Percentiles rank a stretch among this genome's conserved stretches.
phyloP scores from a whole-genome alignment of 768 basidiomycete species.

The Lactarius psammicola region DNA sequence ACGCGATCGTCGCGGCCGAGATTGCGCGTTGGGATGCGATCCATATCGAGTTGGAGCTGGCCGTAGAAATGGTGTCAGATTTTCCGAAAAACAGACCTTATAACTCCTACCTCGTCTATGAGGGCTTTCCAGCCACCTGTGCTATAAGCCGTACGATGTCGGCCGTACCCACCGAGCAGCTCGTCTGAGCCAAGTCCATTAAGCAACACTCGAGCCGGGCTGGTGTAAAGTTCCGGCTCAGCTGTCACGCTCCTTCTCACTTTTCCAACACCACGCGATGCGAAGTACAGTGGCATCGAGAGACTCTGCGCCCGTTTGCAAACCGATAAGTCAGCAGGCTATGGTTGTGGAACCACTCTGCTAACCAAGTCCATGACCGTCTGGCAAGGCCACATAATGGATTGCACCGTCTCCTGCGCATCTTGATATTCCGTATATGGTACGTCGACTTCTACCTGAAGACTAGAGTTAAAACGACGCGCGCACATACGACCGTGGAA shows the following conservation, averaged over 20 bases:
- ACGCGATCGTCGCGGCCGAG: slow-evolving; percentile 94
- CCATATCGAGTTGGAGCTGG: slow-evolving; percentile 86
- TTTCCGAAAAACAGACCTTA: background rate
- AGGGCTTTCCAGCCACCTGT: slow-evolving; percentile 70
- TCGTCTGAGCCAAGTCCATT: slow-evolving; percentile 96
- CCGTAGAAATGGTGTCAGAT: background rate
- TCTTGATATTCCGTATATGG: slow-evolving; percentile 74
- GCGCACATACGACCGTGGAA: slow-evolving; percentile 2
- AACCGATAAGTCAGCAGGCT: background rate
- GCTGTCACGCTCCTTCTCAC: slow-evolving; percentile 42
- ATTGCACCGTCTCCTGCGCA: slow-evolving; percentile 55
- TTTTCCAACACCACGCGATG: slow-evolving; percentile 74
- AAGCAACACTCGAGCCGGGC: slow-evolving; percentile 76
- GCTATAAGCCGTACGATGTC: slow-evolving; percentile 77
- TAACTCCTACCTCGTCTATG: slow-evolving; percentile 65
- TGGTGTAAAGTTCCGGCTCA: slow-evolving; percentile 55
- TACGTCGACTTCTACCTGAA: slow-evolving; percentile 81
- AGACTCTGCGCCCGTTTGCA: slow-evolving; percentile 63
- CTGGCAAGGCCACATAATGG: slow-evolving; percentile 71
- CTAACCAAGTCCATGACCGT: slow-evolving; percentile 92
- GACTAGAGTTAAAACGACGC: slow-evolving; percentile 19
- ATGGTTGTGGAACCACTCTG: slow-evolving; percentile 9
- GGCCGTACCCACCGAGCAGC: slow-evolving; percentile 87
- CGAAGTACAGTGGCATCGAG: slow-evolving; percentile 89
- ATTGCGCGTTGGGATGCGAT: slow-evolving; percentile 85